Conservation (phyloP, 805 yeast species). For the Kazachstania taianensis region DNA sequence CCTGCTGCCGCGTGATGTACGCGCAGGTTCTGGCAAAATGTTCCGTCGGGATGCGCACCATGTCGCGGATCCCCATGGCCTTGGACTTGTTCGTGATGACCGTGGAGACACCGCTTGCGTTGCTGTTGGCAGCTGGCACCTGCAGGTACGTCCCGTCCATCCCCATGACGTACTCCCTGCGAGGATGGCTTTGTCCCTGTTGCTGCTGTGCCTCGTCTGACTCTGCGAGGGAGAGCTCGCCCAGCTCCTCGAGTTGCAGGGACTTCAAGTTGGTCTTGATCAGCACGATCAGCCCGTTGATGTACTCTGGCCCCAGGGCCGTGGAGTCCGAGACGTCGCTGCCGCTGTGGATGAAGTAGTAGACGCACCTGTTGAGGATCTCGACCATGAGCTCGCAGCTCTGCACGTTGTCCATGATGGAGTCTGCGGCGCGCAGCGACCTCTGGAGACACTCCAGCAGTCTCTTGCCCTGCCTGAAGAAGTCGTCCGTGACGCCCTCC, state of each 20-base stretch:
- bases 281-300: conserved; percentile 79
- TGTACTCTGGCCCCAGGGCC: conserved; percentile 57
- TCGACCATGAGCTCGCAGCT: conserved; percentile 78
- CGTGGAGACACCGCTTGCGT: conserved; percentile 9
- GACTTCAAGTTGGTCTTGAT: conserved; percentile 49
- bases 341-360: conserved; percentile 50
- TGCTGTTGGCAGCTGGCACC: conserved; percentile 7
- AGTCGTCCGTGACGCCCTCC: conserved; percentile 33
- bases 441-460: conserved; percentile 88
- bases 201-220: neutral
- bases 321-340: conserved; percentile 9
- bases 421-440: conserved; percentile 81
- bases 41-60: conserved; percentile 24
- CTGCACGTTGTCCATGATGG: conserved; percentile 67
- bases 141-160: conserved; percentile 23
- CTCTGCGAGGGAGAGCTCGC: conserved; percentile 10
- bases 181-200: too few relatives aligned
- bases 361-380: conserved; percentile 74
- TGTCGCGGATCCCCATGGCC: conserved; percentile 22
- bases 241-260: conserved; percentile 30
- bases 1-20: conserved; percentile 60
- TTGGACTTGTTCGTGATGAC: conserved; percentile 24
- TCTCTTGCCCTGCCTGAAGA: conserved; percentile 48
- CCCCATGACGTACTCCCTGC: conserved; percentile 13
- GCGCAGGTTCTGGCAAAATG: conserved; percentile 65